A percentile compares a stretch with the other conserved stretches of the same genome.
Evolutionary conservation across 176 grass and related monocot genomes (phyloP).

Genomic region (Phoenix roebelenii): DNA sequence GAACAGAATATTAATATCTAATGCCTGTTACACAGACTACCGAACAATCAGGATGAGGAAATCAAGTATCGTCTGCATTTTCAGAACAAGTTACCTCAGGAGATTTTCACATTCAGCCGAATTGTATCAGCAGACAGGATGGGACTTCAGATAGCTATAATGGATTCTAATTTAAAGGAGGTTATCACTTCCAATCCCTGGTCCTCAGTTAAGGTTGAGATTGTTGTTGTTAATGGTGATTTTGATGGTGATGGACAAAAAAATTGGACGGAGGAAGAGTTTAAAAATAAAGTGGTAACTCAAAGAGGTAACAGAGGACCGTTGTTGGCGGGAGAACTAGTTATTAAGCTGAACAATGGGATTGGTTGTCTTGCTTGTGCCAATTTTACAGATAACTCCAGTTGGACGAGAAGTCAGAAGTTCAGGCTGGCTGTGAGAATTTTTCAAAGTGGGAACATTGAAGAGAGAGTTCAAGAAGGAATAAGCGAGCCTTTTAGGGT

Average conservation of each 20-base stretch:
- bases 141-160: slow-evolving; percentile 2
- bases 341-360: slow-evolving; percentile 1
- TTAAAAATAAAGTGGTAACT: not conserved
- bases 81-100: not conserved
- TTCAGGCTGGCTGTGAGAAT: slow-evolving; percentile 7
- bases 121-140: not conserved
- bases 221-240: slow-evolving; percentile 8
- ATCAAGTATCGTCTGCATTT: slow-evolving; percentile 10
- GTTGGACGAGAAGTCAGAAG: not conserved
- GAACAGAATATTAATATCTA: no score
- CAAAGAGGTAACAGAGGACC: slow-evolving; percentile 3
- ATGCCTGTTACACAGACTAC: not conserved
- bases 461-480: slow-evolving; percentile 1
- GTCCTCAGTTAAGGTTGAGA: slow-evolving; percentile 9
- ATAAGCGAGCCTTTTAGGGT: slow-evolving; percentile 9
- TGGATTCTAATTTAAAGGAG: not conserved
- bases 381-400: slow-evolving; percentile 11
- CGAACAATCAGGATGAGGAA: no score
- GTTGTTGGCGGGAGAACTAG: not conserved
- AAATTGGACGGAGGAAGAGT: slow-evolving; percentile 1
- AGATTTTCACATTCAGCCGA: not conserved
- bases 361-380: slow-evolving; percentile 5
- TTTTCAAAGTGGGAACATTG: not conserved
- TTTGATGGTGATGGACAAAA: not conserved
- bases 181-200: not conserved